Evolutionary conservation across 2,329 filamentous ascomycete genomes (phyloP), one percentile per base, ranked within the genome.

Genomic region (Fusarium citri): DNA sequence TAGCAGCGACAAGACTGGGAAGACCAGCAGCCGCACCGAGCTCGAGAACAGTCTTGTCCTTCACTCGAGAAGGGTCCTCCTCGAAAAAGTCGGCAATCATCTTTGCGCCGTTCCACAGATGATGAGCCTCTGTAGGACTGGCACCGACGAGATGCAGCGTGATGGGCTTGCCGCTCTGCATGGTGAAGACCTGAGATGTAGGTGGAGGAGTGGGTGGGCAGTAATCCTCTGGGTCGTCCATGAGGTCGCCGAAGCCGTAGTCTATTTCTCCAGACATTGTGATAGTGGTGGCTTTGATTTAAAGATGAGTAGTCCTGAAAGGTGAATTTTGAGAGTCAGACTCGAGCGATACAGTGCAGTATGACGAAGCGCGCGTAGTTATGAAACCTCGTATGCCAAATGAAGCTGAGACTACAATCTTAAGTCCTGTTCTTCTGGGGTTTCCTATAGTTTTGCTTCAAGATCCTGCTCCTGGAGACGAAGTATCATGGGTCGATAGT

Each of bases 21-120:
- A 98, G 85, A 0, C 94, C 95, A 1, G 93, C 93, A 16, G 93
- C 95, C 5, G 95, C 94, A 49, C 95, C 95, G 25, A 98, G 88
- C 80, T 98, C 95, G 11, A 98, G 88, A 4, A 98, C 87, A n/a
- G 89, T 89, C 77, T 88, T 90, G 69, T 81, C 85, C 16, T 81
- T 76, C n/a, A 97, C 85, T 7, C 93, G 85, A 11, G 79, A 75
- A n/a, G 89, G 86, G 69, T 89, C 84, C 43, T 87, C 82, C 80
- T 97, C 93, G 61, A 98, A 89, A 80, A 94, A 94, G 72, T 89
- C 85, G 18, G 94, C 89, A 50, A 95, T 87, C 41, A 93, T 89
- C 67, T 92, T 91, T 64, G 91, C 91, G 65, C 93, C 94, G 79
- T 98, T 97, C 95, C 95, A 98, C 30, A 98, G 87, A 70, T 92